Base-by-base conservation (phyloP, 1,284 basidiomycete genomes). In the Ceratobasidium sp. region DNA sequence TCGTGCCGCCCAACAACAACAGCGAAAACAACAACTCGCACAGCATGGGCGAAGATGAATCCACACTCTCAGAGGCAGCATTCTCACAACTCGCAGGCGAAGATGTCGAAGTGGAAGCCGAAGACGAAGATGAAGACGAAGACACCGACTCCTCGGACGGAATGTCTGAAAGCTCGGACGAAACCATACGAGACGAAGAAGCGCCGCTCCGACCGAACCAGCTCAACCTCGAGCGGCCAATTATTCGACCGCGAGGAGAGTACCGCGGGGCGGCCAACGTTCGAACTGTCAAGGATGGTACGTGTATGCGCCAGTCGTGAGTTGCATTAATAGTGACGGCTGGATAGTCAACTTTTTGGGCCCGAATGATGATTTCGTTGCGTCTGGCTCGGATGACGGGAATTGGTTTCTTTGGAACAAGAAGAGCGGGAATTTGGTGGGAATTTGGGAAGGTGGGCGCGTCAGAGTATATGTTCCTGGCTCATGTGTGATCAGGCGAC, bases 211-310 rank as follows among this genome's bases (percentile, higher is more conserved):
- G 29, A 54, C 79, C 69, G 73, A 75, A 78, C 68, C 80, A 29
- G 20, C 47, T 53, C 29, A 53, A 54, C 27, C 52, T 79, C 76
- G 71, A 73, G 57, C 31, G 87, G 1, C 87, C 92, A 1, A 77
- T 87, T 38, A 80, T 96, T 60, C 80, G 85, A 68, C 94, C 95
- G n/a, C 84, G 86, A 31, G 78, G 77, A 67, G 83, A 84, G 8
- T 97, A 86, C 78, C 77, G 77, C 27, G 95, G 95, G 1, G 88
- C 90, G 43, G 86, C 88, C 72, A 98, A 97, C 77, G 81, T 90
- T 2, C 87, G 89, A 73, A 98, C 95, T 0, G 87, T 96, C 68
- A 98, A 97, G 79, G 95, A 97, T 77, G 92, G 94, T 92, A 73
- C 77, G 87, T 76, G 62, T 56, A 45, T n/a, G 57, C 38, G 42